Conservation (phyloP, 2,329 filamentous ascomycete species). For the Clarireedia monteithiana region DNA sequence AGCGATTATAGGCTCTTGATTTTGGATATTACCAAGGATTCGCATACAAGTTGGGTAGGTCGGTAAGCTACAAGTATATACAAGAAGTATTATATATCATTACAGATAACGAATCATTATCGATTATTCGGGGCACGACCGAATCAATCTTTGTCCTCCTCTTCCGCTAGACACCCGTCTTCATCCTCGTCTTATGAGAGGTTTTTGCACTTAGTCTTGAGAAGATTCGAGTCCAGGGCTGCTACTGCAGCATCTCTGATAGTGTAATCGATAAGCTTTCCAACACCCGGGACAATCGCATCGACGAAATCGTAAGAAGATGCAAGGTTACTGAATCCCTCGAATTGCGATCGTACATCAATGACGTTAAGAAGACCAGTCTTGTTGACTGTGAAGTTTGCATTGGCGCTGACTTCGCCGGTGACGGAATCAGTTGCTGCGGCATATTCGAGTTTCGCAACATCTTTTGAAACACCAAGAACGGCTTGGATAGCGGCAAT, state of each 20-base stretch:
- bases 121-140: no score
- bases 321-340: slow-evolving; percentile 20
- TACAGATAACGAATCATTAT: no score
- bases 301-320: slow-evolving; percentile 22
- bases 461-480: slow-evolving; percentile 17
- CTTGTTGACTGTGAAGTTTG: slow-evolving; percentile 24
- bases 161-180: no score
- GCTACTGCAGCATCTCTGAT: slow-evolving; percentile 19
- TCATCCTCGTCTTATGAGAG: no score
- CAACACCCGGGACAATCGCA: slow-evolving; percentile 22
- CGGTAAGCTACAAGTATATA: no score
- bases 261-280: slow-evolving; percentile 27
- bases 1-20: no score
- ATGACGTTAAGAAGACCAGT: slow-evolving; percentile 23
- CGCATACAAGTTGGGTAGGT: no score
- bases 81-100: no score
- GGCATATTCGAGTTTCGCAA: slow-evolving; percentile 23
- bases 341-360: slow-evolving; percentile 22
- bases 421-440: slow-evolving; percentile 19
- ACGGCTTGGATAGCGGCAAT: slow-evolving; percentile 4
- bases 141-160: no score
- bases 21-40: no score
- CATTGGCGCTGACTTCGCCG: slow-evolving; percentile 22
- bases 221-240: neutral
- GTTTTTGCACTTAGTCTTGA: neutral